These are phyloP conservation scores for Syzygium syzygioides DNA, from an alignment of 441 rosid species.

Conservation along the genomic window DNA sequence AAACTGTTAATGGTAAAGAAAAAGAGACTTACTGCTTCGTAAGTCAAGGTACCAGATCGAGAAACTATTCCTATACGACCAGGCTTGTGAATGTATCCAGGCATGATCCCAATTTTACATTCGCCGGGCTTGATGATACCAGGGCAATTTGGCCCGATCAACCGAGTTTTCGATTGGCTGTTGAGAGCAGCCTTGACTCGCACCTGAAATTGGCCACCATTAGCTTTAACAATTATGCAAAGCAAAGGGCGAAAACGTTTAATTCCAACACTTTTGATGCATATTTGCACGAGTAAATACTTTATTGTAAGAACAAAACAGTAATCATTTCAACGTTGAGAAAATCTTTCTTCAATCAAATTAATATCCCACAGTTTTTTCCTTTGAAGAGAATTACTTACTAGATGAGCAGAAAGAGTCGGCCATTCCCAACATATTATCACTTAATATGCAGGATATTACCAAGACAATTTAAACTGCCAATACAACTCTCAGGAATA, in stretches of 20 bases:
- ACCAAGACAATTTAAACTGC: background rate
- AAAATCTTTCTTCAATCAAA: background rate
- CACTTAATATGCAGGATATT: background rate
- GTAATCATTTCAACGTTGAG: background rate
- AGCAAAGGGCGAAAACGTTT: background rate
- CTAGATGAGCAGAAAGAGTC: background rate
- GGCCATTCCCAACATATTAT: background rate
- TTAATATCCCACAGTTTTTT: background rate
- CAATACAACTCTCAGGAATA: background rate
- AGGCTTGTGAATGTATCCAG: constrained; percentile 90
- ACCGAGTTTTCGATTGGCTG: constrained; percentile 71
- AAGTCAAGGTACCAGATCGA: constrained; percentile 26
- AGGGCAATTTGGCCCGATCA: constrained; percentile 95
- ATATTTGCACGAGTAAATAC: background rate
- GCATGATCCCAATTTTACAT: constrained; percentile 96
- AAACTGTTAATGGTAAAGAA: background rate
- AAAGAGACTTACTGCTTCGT: constrained; percentile 11
- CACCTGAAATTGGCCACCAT: constrained; percentile 3
- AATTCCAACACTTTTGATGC: background rate
- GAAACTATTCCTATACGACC: constrained; percentile 91
- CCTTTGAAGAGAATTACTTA: background rate
- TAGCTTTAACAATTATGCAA: background rate
- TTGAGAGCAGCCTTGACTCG: constrained; percentile 19
- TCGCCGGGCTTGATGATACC: constrained; percentile 94
- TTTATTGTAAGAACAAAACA: background rate